Evolutionary conservation across 225 moss, liverwort and hornwort genomes (phyloP), one percentile per base, ranked within the genome.

Genomic region (Rhytidiadelphus loreus): DNA sequence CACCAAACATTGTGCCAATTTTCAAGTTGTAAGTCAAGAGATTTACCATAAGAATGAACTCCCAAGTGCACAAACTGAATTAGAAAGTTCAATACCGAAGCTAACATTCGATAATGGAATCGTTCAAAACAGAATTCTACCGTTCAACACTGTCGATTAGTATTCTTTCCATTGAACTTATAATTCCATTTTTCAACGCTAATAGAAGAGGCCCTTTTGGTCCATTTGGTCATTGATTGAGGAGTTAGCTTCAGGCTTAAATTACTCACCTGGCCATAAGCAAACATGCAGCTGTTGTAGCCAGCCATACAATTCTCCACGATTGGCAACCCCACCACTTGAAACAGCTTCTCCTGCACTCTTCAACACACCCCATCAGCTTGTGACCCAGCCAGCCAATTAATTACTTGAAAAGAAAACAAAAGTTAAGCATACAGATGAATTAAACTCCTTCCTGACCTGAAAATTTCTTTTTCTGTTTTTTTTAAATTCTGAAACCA

Each of bases 231-330:
- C 39, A 57, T 26, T 28, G 11, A n/a, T 55, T 55, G 25, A n/a
- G 58, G 12, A 41, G 26, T 39, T 56, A 8, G 78, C 57, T 10
- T 11, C 12, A 12, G 39, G 25, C 4, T 79, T 7, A n/a, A 33
- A 29, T 18, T 7, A 28, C 57, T 28, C 73, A 91, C 91, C 90
- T 96, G 96, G 30, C 97, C 97, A 50, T 97, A 97, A 48, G 97
- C 97, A 90, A 97, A 97, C 95, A 97, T 96, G 86, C 95, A 96
- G 92, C 97, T 97, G 92, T 97, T 97, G 88, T 95, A 96, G 32
- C 97, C 97, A 32, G 96, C 92, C 94, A 97, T 93, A 71, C 96
- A 96, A 86, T 96, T 96, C 74, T 97, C 96, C 88, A 96, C 97
- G 83, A 97, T 97, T 2, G 97, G 97, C 88, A 97, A 87, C 61